Percentiles rank a stretch among this genome's conserved stretches.
phyloP scores from a whole-genome alignment of 129 eudicot genomes.

The Glebionis coronaria region DNA sequence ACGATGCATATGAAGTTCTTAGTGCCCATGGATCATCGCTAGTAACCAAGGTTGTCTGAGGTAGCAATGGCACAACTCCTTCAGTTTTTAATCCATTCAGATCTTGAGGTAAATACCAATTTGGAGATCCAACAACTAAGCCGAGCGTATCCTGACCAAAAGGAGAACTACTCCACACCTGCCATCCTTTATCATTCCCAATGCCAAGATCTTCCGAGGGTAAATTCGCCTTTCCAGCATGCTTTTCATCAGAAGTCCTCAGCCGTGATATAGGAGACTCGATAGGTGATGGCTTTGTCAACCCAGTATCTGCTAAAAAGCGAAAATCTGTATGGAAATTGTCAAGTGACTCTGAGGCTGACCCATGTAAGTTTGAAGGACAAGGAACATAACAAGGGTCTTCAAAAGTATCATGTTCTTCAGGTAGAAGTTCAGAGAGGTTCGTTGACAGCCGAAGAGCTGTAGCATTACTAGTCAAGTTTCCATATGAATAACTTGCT shows the following conservation, averaged over 20 bases:
- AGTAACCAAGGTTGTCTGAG: constrained; percentile 20
- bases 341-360: constrained; percentile 74
- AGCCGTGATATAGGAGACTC: constrained; percentile 70
- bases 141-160: constrained; percentile 67
- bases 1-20: constrained; percentile 41
- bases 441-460: constrained; percentile 37
- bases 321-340: constrained; percentile 72
- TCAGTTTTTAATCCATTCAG: constrained; percentile 49
- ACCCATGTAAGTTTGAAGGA: constrained; percentile 64
- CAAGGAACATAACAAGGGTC: constrained; percentile 86
- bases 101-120: constrained; percentile 56
- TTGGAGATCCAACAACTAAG: constrained; percentile 43
- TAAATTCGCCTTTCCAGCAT: constrained; percentile 25
- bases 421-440: constrained; percentile 42
- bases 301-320: constrained; percentile 43
- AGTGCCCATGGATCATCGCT: constrained; percentile 58
- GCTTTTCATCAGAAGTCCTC: constrained; percentile 47
- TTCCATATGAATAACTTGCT: constrained; percentile 35
- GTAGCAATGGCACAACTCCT: constrained; percentile 21
- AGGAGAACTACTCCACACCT: constrained; percentile 77
- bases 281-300: constrained; percentile 60
- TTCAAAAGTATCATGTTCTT: constrained; percentile 68
- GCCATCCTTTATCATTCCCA: constrained; percentile 65
- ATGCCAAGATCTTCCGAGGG: constrained; percentile 28
- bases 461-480: constrained; percentile 30